These are phyloP conservation scores for Angomonas deanei DNA, from an alignment of 208 protist genomes.

Conservation along the genomic window DNA sequence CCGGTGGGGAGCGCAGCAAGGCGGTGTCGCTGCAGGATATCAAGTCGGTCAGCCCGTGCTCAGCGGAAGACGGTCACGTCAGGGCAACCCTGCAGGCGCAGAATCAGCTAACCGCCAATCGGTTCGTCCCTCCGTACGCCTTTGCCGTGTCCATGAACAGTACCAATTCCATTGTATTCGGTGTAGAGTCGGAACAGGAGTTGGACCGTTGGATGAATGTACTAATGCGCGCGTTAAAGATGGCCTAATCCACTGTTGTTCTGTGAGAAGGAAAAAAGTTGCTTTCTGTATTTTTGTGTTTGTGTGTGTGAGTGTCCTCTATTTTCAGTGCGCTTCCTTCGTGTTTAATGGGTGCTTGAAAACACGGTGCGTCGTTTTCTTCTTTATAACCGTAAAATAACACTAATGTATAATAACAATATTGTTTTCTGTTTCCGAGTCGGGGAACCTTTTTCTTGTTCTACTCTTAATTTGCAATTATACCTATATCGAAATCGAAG, in stretches of 20 bases:
- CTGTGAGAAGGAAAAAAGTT: not conserved
- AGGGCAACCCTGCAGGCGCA: conserved; percentile 9
- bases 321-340: not conserved
- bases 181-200: conserved; percentile 45
- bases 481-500: not conserved
- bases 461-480: not conserved
- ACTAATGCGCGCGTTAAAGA: conserved; percentile 58
- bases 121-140: conserved; percentile 39
- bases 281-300: conserved; percentile 14
- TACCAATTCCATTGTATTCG: conserved; percentile 72
- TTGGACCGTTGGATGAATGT: conserved; percentile 59
- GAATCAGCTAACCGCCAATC: not conserved
- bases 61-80: conserved; percentile 39
- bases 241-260: conserved; percentile 31
- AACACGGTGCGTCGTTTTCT: not conserved
- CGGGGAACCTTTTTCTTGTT: too few species aligned
- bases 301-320: not conserved
- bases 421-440: not conserved
- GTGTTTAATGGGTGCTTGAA: not conserved
- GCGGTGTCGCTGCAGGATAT: conserved; percentile 55
- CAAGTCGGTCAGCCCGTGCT: conserved; percentile 56
- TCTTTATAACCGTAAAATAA: not conserved
- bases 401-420: not conserved
- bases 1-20: conserved; percentile 56
- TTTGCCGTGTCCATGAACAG: conserved; percentile 71